Conservation (phyloP, 805 yeast species). For the Cyberlindnera petersonii region DNA sequence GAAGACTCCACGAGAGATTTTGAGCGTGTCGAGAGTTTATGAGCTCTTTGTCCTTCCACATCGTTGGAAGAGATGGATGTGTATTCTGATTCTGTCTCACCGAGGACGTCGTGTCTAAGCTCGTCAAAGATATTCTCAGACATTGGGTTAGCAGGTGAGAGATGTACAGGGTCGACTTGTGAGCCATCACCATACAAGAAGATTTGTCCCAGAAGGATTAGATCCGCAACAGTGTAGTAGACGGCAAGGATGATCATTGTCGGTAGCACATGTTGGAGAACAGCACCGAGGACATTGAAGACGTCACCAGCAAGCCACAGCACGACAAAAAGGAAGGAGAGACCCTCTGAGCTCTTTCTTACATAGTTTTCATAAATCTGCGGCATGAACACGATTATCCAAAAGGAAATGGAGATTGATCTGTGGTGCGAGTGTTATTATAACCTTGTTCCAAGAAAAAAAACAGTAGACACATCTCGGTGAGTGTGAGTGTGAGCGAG, state of each 20-base stretch:
- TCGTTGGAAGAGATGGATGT: conserved; percentile 10
- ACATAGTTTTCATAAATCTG: conserved; percentile 89
- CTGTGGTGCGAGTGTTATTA: conserved; percentile 6
- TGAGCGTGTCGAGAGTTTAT: conserved; percentile 18
- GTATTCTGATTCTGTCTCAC: conserved; percentile 19
- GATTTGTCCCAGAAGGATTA: conserved; percentile 80
- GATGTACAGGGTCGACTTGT: conserved; percentile 66
- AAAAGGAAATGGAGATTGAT: conserved; percentile 91
- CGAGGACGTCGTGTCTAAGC: conserved; percentile 42
- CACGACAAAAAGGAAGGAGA: conserved; percentile 79
- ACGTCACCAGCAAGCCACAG: conserved; percentile 94
- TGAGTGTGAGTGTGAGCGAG: background rate
- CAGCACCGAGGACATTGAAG: conserved; percentile 88
- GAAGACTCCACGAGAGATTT: conserved; percentile 29
- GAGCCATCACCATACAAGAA: conserved; percentile 66
- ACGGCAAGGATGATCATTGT: conserved; percentile 92
- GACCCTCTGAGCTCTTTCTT: conserved; percentile 84
- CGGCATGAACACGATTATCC: conserved; percentile 97
- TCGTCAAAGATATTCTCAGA: conserved; percentile 67
- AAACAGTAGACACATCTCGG: background rate
- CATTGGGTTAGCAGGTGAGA: conserved; percentile 86
- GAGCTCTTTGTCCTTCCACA: conserved; percentile 7
- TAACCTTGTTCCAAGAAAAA: background rate
- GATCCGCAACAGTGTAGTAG: conserved; percentile 88
- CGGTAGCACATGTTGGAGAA: conserved; percentile 85